Percentiles rank a stretch among this genome's conserved stretches.
phyloP scores from a whole-genome alignment of 768 basidiomycete species.

The Termitomyces titanicus region DNA sequence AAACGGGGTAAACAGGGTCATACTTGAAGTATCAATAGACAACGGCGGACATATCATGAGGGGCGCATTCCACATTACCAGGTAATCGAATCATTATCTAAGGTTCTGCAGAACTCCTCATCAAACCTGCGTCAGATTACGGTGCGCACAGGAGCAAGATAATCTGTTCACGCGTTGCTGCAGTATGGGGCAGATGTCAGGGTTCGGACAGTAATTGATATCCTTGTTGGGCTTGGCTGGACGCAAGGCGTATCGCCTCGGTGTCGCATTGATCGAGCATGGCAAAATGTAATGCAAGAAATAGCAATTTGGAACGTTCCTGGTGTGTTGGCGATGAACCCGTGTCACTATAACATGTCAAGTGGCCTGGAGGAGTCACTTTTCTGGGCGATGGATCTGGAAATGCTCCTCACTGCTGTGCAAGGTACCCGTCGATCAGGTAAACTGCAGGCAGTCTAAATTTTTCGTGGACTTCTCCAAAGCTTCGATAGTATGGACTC shows the following conservation, averaged over 20 bases:
- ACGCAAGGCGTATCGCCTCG: background rate
- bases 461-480: background rate
- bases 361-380: background rate
- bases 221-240: background rate
- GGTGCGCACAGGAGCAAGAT: background rate
- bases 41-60: background rate
- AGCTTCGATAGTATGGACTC: slow-evolving; percentile 5
- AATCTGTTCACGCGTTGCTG: background rate
- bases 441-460: background rate
- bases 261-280: background rate
- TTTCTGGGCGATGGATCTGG: background rate
- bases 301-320: background rate
- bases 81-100: background rate
- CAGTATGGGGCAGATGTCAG: background rate
- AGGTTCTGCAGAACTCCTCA: background rate
- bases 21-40: background rate
- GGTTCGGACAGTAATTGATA: background rate
- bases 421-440: background rate
- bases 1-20: background rate
- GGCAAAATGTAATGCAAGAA: background rate
- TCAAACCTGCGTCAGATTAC: background rate
- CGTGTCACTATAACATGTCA: too few species aligned
- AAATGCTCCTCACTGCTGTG: background rate
- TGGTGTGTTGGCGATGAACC: background rate
- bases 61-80: background rate